Percentiles rank a stretch among this genome's conserved stretches.
These are phyloP conservation scores for Calonectria honghensis DNA, from an alignment of 2,329 filamentous ascomycete species.

Conservation along the genomic window DNA sequence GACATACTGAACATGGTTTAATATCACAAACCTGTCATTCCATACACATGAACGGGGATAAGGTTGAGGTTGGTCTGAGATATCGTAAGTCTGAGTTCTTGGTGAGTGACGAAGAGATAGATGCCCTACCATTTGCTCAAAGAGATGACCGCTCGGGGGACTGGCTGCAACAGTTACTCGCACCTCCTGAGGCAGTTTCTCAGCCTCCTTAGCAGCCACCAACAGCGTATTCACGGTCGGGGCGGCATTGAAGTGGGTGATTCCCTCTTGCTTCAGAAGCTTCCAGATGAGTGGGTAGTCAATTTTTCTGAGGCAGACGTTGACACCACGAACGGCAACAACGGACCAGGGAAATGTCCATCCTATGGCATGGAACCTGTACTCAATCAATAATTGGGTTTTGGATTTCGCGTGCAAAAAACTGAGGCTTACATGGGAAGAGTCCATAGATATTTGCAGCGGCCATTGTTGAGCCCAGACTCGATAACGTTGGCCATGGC, in stretches of 20 bases:
- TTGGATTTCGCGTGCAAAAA: slow-evolving; percentile 40
- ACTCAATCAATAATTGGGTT: slow-evolving; percentile 12
- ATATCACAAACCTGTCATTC: slow-evolving; percentile 72
- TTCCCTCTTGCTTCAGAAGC: slow-evolving; percentile 87
- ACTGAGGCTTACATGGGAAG: slow-evolving; percentile 85
- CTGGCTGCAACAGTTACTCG: slow-evolving; percentile 94
- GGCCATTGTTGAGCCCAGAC: slow-evolving; percentile 84
- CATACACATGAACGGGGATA: slow-evolving; percentile 94
- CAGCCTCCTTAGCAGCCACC: slow-evolving; percentile 86
- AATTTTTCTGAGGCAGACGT: slow-evolving; percentile 95
- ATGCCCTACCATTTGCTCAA: slow-evolving; percentile 87
- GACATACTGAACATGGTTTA: neutral
- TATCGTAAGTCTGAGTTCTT: slow-evolving; percentile 33
- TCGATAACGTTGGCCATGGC: slow-evolving; percentile 91
- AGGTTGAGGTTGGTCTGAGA: slow-evolving; percentile 80
- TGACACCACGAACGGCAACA: slow-evolving; percentile 94
- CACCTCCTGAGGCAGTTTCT: slow-evolving; percentile 80
- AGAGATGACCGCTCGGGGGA: slow-evolving; percentile 91
- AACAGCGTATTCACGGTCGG: slow-evolving; percentile 97
- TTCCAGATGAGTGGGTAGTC: slow-evolving; percentile 96
- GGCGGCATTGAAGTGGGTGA: slow-evolving; percentile 97
- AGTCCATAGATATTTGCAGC: slow-evolving; percentile 92
- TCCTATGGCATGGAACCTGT: slow-evolving; percentile 79
- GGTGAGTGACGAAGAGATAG: neutral
- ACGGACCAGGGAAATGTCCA: slow-evolving; percentile 96